A percentile compares a stretch with the other conserved stretches of the same genome.
These are phyloP conservation scores for Lomentospora prolificans DNA, from an alignment of 2,329 filamentous ascomycete species.

Conservation along the genomic window DNA sequence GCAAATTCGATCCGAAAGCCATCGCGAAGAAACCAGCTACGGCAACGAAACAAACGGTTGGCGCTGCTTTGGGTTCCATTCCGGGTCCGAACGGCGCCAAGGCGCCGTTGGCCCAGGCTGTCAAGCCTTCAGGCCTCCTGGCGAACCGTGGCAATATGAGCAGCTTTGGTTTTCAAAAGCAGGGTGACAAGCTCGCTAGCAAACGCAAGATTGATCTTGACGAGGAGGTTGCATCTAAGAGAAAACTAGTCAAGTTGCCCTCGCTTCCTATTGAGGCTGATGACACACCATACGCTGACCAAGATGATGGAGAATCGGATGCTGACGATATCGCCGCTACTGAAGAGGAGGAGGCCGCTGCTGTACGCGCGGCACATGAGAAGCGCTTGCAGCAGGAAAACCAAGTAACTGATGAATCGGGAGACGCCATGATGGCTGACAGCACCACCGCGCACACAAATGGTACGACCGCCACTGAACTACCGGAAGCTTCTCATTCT, in stretches of 20 bases:
- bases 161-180: conserved; percentile 73
- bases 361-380: conserved; percentile 75
- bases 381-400: conserved; percentile 52
- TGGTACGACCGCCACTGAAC: conserved; percentile 11
- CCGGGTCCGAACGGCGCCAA: conserved; percentile 26
- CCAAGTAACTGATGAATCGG: conserved; percentile 37
- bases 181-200: conserved; percentile 52
- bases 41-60: conserved; percentile 44
- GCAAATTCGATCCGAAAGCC: conserved; percentile 63
- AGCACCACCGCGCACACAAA: conserved; percentile 20
- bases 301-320: conserved; percentile 63
- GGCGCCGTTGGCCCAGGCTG: conserved; percentile 13
- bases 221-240: conserved; percentile 76
- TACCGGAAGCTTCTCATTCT: conserved; percentile 13
- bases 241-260: conserved; percentile 54
- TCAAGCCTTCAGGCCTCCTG: conserved; percentile 44
- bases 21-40: conserved; percentile 54
- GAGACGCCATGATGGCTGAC: conserved; percentile 20
- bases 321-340: conserved; percentile 68
- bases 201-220: conserved; percentile 76
- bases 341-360: conserved; percentile 81
- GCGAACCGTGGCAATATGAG: conserved; percentile 67
- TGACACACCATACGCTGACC: conserved; percentile 49
- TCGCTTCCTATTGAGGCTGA: conserved; percentile 36
- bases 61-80: conserved; percentile 41